Evolutionary conservation across 495 filamentous ascomycete species (phyloP).

Genomic region (Hypoxylon cercidicola): DNA sequence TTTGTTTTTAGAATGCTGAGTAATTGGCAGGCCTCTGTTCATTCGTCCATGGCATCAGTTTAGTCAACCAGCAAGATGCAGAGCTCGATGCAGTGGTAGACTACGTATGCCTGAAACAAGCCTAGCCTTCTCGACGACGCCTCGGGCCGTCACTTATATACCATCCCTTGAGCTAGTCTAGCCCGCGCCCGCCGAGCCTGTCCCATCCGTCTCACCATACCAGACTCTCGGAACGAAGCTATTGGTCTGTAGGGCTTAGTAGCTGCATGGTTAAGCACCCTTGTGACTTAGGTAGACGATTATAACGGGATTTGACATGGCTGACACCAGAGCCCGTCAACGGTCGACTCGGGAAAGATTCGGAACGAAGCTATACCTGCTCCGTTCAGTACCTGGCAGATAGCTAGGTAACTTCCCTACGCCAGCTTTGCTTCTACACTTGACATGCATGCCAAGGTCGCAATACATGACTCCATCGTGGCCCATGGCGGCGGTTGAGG

Average conservation of each 20-base stretch:
- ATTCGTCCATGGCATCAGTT: conserved; percentile 31
- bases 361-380: conserved; percentile 27
- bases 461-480: conserved; percentile 13
- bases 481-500: conserved; percentile 1
- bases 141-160: conserved; percentile 14
- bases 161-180: conserved; percentile 22
- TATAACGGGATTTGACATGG: conserved; percentile 31
- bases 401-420: not conserved
- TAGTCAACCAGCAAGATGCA: conserved; percentile 36
- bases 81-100: conserved; percentile 3
- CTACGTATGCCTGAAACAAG: conserved; percentile 12
- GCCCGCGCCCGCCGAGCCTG: not conserved
- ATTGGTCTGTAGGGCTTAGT: conserved; percentile 29
- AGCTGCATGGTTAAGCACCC: conserved; percentile 18
- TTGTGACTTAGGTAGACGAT: conserved; percentile 2
- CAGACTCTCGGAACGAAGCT: conserved; percentile 37
- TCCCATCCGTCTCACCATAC: conserved; percentile 29
- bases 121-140: conserved; percentile 20
- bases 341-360: not conserved
- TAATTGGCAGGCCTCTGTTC: conserved; percentile 15
- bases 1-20: conserved; percentile 44
- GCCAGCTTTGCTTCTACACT: conserved; percentile 3
- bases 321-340: conserved; percentile 33
- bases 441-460: conserved; percentile 32
- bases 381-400: conserved; percentile 12